Evolutionary conservation across 2,329 filamentous ascomycete species (phyloP).

Genomic region (Fusarium sp.): DNA sequence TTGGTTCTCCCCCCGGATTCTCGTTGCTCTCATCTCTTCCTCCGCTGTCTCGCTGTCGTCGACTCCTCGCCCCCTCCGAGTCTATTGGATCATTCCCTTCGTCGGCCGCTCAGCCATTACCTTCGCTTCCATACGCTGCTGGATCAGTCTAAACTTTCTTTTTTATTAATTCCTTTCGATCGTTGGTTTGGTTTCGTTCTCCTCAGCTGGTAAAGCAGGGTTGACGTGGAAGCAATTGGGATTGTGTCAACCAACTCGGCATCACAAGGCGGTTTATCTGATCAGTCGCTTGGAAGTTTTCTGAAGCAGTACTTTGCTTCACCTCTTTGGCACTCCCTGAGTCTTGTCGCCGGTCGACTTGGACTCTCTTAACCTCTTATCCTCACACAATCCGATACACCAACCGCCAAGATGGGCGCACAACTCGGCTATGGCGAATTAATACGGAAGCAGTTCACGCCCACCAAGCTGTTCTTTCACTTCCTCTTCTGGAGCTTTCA

Average conservation of each 20-base stretch:
- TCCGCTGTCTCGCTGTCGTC: conserved; percentile 39
- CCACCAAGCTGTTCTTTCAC: conserved; percentile 82
- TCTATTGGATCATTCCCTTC: conserved; percentile 23
- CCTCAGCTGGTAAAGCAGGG: conserved; percentile 3
- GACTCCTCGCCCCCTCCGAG: conserved; percentile 18
- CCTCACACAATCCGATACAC: conserved; percentile 10
- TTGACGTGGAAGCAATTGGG: conserved; percentile 1
- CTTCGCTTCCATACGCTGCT: conserved; percentile 59
- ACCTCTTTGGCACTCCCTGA: conserved; percentile 8
- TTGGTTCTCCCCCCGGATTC: conserved; percentile 20
- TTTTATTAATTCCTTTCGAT: conserved; percentile 37
- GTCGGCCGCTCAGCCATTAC: conserved; percentile 32
- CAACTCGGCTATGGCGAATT: conserved; percentile 58
- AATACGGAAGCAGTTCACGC: conserved; percentile 74
- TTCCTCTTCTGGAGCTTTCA: conserved; percentile 85
- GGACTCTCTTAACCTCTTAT: conserved; percentile 13
- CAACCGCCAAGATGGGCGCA: conserved; percentile 50
- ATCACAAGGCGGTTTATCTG: neutral
- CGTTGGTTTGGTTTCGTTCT: conserved; percentile 16
- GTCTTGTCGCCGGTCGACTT: conserved; percentile 39
- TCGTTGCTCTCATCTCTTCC: conserved; percentile 30
- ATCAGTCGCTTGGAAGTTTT: neutral
- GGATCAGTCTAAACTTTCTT: conserved; percentile 66
- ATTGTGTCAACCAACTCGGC: neutral
- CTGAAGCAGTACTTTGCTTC: neutral